Base-by-base conservation (phyloP, 805 yeast genomes). In the Candida anglica region DNA sequence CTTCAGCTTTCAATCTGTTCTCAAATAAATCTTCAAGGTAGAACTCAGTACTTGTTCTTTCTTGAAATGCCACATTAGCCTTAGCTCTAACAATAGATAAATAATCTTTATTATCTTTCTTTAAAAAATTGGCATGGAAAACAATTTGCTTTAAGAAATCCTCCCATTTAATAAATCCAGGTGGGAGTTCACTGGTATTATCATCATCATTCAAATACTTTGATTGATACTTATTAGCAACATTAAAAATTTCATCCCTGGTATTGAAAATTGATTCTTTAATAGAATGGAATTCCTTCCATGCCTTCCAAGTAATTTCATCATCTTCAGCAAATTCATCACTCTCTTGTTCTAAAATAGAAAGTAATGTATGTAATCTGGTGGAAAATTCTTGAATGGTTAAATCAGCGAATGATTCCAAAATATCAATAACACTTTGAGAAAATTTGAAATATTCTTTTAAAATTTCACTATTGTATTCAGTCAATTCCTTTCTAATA, bases 321-420 rank as follows among this genome's bases (percentile, higher is more conserved):
- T 52, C 59, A 42, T 41, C 40, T 5, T 26, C 19, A 8, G 15
- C 14, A 15, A 30, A 27, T 24, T 46, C 42, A 19, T 36, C 31
- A 9, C 43, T 42, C 9, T 42, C 42, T 18, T 20, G 16, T 14
- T 45, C 45, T 14, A 53, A 36, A 3, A 33, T 38, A n/a, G 33
- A 32, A 15, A 46, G 33, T 36, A 60, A 42, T 15, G 63, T 60
- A 33, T 79, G 71, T 49, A 83, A 68, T 38, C 76, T 71, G 33
- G 73, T 72, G 6, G 83, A 73, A 59, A 80, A 82, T 44, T 81
- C 86, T 43, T 62, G 69, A 35, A 82, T 68, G 19, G 84, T 69
- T 5, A 77, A 72, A 35, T 82, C 88, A 5, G 81, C 79, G 66
- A 83, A 84, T 40, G 83, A 83, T 53, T 83, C 89, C 50, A 79